Evolutionary conservation across 2,329 filamentous ascomycete species (phyloP).

Genomic region (Lachnellula hyalina): DNA sequence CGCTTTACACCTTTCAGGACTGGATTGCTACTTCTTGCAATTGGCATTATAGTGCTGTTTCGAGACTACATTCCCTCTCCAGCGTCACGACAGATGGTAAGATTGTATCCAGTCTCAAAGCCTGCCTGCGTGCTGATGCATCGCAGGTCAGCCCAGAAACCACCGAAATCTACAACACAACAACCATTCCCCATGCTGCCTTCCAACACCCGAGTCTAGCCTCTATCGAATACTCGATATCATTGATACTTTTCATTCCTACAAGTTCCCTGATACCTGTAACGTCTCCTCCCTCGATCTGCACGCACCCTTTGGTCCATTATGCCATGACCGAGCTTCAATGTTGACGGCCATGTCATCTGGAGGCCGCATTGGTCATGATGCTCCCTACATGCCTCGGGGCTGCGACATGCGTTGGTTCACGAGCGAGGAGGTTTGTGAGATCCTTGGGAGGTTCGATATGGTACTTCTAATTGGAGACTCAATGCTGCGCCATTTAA

Average conservation of each 20-base stretch:
- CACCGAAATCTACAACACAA: constrained; percentile 3
- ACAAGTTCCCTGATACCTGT: constrained; percentile 40
- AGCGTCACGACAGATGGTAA: neutral
- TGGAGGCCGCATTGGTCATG: constrained; percentile 40
- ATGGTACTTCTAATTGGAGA: constrained; percentile 44
- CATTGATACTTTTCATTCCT: constrained; percentile 36
- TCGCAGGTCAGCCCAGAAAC: neutral
- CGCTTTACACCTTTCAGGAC: constrained; percentile 15
- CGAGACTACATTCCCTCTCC: neutral
- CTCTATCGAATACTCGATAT: constrained; percentile 14
- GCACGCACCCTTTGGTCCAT: constrained; percentile 32
- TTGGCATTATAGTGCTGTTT: constrained; percentile 9
- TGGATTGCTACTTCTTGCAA: constrained; percentile 6
- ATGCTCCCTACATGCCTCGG: constrained; percentile 41
- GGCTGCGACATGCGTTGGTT: constrained; percentile 45
- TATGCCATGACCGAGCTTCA: constrained; percentile 34
- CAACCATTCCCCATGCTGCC: constrained; percentile 5
- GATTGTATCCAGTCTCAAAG: too few relatives aligned
- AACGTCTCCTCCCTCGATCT: constrained; percentile 41
- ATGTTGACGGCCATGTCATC: constrained; percentile 34
- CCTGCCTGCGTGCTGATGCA: neutral
- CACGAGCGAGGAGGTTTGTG: constrained; percentile 40
- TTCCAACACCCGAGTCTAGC: constrained; percentile 16
- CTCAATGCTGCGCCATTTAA: constrained; percentile 44
- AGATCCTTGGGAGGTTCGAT: constrained; percentile 40